These are phyloP conservation scores for Trichoderma oligosporum DNA, from an alignment of 2,329 filamentous ascomycete genomes.

Conservation along the genomic window DNA sequence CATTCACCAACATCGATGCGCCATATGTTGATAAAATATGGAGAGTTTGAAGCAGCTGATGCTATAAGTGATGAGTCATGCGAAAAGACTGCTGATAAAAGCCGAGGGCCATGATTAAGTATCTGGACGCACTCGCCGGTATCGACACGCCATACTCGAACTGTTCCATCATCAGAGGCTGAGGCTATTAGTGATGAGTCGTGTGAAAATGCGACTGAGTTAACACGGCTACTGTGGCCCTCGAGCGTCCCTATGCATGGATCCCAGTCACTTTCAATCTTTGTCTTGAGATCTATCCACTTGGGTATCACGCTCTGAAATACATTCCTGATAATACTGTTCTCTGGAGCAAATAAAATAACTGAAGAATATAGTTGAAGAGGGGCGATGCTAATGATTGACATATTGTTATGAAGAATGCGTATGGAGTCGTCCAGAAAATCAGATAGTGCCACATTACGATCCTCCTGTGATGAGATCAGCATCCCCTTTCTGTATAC, in stretches of 20 bases:
- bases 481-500: no score
- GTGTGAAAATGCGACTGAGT: not conserved
- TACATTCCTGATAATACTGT: constrained; percentile 7
- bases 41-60: not conserved
- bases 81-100: not conserved
- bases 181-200: constrained; percentile 1
- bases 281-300: no score
- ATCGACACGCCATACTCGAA: not conserved
- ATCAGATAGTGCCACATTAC: not conserved
- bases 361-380: constrained; percentile 19
- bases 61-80: not conserved
- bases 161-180: not conserved
- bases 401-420: not conserved
- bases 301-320: not conserved
- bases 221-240: not conserved
- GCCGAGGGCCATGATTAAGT: not conserved
- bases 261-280: no score
- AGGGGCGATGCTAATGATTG: constrained; percentile 3
- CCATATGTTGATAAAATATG: not conserved
- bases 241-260: not conserved
- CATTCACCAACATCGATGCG: not conserved
- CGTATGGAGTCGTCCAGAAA: not conserved
- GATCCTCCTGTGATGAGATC: not conserved
- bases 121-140: not conserved
- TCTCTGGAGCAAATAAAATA: constrained; percentile 14